Evolutionary conservation across 2,329 filamentous ascomycete genomes (phyloP).

Genomic region (Fusarium praegraminearum): DNA sequence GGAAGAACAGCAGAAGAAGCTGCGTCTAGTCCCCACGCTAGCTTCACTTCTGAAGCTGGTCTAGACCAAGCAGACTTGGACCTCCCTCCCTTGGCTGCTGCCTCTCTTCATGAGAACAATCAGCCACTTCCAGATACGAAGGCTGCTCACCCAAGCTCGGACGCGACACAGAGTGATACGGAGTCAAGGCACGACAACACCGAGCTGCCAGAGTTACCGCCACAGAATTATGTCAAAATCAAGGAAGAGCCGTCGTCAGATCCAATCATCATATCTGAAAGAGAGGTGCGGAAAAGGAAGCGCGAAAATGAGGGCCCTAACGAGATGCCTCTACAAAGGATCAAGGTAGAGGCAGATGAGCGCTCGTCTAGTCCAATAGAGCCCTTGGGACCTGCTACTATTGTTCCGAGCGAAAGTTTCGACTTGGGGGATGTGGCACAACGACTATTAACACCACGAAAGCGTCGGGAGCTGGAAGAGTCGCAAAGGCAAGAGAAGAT

Average conservation of each 20-base stretch:
- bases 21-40: slow-evolving; percentile 33
- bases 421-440: slow-evolving; percentile 61
- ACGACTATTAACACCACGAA: slow-evolving; percentile 53
- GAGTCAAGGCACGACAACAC: slow-evolving; percentile 41
- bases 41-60: slow-evolving; percentile 42
- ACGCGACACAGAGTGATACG: slow-evolving; percentile 49
- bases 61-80: slow-evolving; percentile 47
- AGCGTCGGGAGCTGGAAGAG: slow-evolving; percentile 48
- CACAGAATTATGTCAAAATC: slow-evolving; percentile 44
- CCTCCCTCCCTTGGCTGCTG: slow-evolving; percentile 44
- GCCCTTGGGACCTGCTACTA: slow-evolving; percentile 31
- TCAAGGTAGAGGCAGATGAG: slow-evolving; percentile 58
- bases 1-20: slow-evolving; percentile 17
- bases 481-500: slow-evolving; percentile 19
- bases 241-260: slow-evolving; percentile 69
- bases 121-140: slow-evolving; percentile 10
- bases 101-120: slow-evolving; percentile 29
- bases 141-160: slow-evolving; percentile 36
- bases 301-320: slow-evolving; percentile 44
- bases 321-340: slow-evolving; percentile 46
- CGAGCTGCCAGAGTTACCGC: slow-evolving; percentile 43
- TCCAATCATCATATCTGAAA: slow-evolving; percentile 64
- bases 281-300: slow-evolving; percentile 62
- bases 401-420: slow-evolving; percentile 66
- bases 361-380: slow-evolving; percentile 50